Conservation (phyloP, 768 basidiomycete species). For the Boletus speciosus region DNA sequence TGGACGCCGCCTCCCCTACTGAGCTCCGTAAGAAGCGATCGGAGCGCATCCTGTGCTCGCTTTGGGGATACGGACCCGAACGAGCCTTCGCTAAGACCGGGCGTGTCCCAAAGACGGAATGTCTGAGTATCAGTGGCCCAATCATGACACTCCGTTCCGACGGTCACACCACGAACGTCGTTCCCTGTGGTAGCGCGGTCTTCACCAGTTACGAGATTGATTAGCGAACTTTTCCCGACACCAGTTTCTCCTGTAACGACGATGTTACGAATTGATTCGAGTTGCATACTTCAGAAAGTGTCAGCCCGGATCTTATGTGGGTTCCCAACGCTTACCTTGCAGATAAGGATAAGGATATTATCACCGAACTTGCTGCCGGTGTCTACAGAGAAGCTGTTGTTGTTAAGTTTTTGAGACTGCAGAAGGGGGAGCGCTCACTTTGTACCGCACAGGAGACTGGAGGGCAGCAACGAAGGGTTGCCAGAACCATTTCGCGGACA, state of each 20-base stretch:
- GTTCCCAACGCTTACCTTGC: slow-evolving; percentile 1
- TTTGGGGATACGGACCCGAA: slow-evolving; percentile 22
- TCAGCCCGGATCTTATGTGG: slow-evolving; percentile 4
- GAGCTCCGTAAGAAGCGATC: slow-evolving; percentile 25
- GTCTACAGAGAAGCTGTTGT: neutral
- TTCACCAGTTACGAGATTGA: slow-evolving; percentile 27
- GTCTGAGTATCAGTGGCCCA: slow-evolving; percentile 13
- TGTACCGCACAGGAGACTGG: neutral
- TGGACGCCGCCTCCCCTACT: slow-evolving; percentile 19
- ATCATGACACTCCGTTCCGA: slow-evolving; percentile 17
- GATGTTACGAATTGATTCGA: slow-evolving; percentile 25
- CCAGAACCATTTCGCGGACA: slow-evolving; percentile 4
- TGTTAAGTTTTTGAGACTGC: neutral
- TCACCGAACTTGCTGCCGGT: slow-evolving; percentile 1
- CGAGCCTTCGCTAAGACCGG: slow-evolving; percentile 29
- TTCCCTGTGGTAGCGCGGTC: slow-evolving; percentile 22
- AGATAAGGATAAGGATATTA: slow-evolving; percentile 2
- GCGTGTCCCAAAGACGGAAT: slow-evolving; percentile 32
- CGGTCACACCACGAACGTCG: slow-evolving; percentile 24
- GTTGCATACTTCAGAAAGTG: slow-evolving; percentile 1
- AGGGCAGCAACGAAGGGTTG: slow-evolving; percentile 6
- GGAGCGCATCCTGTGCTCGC: slow-evolving; percentile 23
- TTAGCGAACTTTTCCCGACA: slow-evolving; percentile 30
- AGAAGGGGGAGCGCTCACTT: slow-evolving; percentile 1
- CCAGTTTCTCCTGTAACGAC: slow-evolving; percentile 29